Evolutionary conservation across 768 basidiomycete species (phyloP).

Genomic region (Kwoniella mangroviensis): DNA sequence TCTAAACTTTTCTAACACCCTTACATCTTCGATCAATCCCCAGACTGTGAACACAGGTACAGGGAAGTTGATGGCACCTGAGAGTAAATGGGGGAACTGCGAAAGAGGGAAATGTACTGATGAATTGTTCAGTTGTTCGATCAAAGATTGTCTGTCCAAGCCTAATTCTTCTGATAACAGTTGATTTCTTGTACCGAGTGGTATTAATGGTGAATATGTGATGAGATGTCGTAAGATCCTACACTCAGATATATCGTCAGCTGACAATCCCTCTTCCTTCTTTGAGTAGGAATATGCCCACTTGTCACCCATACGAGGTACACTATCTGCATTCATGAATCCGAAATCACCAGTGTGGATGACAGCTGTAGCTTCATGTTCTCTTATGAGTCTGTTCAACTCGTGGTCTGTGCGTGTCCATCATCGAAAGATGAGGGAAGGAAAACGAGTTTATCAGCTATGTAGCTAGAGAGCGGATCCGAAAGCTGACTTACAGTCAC

Average conservation of each 20-base stretch:
- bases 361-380: conserved; percentile 86
- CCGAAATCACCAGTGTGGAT: conserved; percentile 99
- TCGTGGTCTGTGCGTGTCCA: conserved; percentile 66
- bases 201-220: conserved; percentile 92
- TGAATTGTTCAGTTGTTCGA: conserved; percentile 74
- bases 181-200: conserved; percentile 76
- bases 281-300: conserved; percentile 40
- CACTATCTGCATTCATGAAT: conserved; percentile 82
- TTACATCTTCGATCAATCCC: conserved; percentile 96
- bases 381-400: conserved; percentile 86
- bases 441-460: conserved; percentile 16
- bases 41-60: conserved; percentile 95
- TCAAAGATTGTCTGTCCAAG: conserved; percentile 64
- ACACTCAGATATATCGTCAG: conserved; percentile 18
- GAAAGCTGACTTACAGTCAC: conserved; percentile 53
- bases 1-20: conserved; percentile 90
- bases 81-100: conserved; percentile 89
- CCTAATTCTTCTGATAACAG: conserved; percentile 63
- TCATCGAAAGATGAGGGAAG: not conserved
- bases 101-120: conserved; percentile 72
- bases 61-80: conserved; percentile 85
- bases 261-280: not conserved
- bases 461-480: too few species aligned
- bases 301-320: conserved; percentile 90
- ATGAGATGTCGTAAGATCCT: conserved; percentile 90